Percentiles rank a stretch among this genome's conserved stretches.
Conservation (phyloP, 768 basidiomycete species). For the Suillus ampliporus region DNA sequence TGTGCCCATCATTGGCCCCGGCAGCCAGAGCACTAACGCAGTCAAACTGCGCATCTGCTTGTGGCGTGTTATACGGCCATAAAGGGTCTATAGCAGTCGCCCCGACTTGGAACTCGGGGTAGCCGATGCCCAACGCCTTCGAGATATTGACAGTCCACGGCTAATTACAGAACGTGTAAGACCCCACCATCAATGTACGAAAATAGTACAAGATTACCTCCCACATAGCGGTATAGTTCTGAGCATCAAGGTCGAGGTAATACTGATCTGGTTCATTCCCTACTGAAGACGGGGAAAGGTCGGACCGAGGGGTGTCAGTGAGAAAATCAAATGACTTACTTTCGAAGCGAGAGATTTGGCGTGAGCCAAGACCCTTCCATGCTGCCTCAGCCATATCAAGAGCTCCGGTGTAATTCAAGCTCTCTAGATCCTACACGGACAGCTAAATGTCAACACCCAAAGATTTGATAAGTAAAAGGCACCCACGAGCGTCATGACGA, state of each 20-base stretch:
- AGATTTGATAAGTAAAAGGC: constrained; percentile 11
- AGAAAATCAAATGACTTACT: constrained; percentile 33
- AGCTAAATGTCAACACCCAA: not conserved
- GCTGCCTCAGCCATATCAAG: constrained; percentile 51
- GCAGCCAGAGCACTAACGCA: constrained; percentile 56
- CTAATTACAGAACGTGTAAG: constrained; percentile 26
- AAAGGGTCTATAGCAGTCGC: constrained; percentile 56
- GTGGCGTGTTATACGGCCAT: constrained; percentile 53
- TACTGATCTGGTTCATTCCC: constrained; percentile 65
- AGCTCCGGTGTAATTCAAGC: constrained; percentile 48
- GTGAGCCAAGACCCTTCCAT: constrained; percentile 39
- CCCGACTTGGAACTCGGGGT: constrained; percentile 53
- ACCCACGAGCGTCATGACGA: constrained; percentile 51
- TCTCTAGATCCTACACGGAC: constrained; percentile 46
- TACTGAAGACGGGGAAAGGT: constrained; percentile 32
- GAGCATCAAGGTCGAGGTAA: constrained; percentile 42
- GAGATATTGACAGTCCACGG: constrained; percentile 57
- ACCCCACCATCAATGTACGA: not conserved
- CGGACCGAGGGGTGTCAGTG: not conserved
- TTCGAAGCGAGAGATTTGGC: constrained; percentile 50
- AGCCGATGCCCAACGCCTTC: constrained; percentile 39
- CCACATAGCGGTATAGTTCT: constrained; percentile 52
- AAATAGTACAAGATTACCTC: constrained; percentile 36
- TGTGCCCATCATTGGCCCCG: constrained; percentile 47
- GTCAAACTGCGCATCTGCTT: constrained; percentile 42